These are phyloP conservation scores for Cryphonectria naterciae DNA, from an alignment of 2,329 filamentous ascomycete genomes.

Conservation along the genomic window DNA sequence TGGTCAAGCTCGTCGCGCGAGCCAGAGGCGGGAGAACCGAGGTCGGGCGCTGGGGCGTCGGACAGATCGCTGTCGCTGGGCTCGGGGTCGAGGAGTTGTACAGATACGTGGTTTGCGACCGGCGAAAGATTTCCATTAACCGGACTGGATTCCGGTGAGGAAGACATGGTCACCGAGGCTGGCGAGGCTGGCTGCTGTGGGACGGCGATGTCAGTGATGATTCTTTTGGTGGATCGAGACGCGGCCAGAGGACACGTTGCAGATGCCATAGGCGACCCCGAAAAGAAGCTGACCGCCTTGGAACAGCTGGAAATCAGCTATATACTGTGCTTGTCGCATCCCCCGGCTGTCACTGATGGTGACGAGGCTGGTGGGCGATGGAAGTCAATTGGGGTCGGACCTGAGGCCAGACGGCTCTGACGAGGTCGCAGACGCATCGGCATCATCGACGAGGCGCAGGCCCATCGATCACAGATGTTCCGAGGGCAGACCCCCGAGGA, in stretches of 20 bases:
- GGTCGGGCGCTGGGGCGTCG: conserved; percentile 63
- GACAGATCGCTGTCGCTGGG: conserved; percentile 78
- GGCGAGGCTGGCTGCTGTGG: conserved; percentile 63
- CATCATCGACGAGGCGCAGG: conserved; percentile 40
- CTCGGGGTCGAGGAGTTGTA: conserved; percentile 46
- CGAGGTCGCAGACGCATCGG: conserved; percentile 36
- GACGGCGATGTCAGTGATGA: conserved; percentile 53
- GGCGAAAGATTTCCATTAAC: conserved; percentile 70
- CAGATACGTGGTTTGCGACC: conserved; percentile 50
- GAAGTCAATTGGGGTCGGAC: conserved; percentile 48
- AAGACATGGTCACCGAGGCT: conserved; percentile 67
- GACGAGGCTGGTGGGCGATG: conserved; percentile 52
- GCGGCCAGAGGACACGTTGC: conserved; percentile 34
- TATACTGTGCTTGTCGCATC: conserved; percentile 50
- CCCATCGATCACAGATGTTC: conserved; percentile 41
- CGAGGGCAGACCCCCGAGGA: conserved; percentile 34
- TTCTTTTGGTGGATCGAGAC: conserved; percentile 39
- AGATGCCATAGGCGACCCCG: conserved; percentile 40
- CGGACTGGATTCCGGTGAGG: conserved; percentile 63
- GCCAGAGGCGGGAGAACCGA: conserved; percentile 32
- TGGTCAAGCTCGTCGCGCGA: conserved; percentile 39
- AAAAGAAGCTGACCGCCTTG: conserved; percentile 35
- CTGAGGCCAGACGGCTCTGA: conserved; percentile 31
- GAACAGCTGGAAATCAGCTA: conserved; percentile 33
- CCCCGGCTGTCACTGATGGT: conserved; percentile 47